Evolutionary conservation across 2,329 filamentous ascomycete species (phyloP), one percentile per base, ranked within the genome.

Genomic region (Mariannaea elegans): DNA sequence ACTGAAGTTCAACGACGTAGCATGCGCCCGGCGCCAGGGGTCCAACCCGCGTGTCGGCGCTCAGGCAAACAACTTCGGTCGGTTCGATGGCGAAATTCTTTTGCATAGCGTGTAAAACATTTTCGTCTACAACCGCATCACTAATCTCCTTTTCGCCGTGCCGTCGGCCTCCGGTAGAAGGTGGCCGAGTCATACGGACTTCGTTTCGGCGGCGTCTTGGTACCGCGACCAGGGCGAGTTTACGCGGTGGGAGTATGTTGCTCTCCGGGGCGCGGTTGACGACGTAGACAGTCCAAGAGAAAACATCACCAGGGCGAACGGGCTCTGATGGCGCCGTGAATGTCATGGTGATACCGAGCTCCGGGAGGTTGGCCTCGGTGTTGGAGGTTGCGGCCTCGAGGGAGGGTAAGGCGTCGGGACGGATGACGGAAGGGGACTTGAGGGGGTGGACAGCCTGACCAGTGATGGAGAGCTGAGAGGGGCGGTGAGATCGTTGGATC

Each of bases 321-420:
- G 83, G 80, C 19, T 76, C 70, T 12, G 75, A 61, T 31, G 90
- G 90, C 0, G 85, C 87, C 6, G 84, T 85, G 71, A 95, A 89
- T 38, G 90, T 93, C 77, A 94, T 87, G 32, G 89, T 92, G 57
- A 94, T 85, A 59, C 90, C 90, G 49, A 91, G 85, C 59, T 90
- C 84, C 3, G 84, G 83, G 36, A 86, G 72, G 49, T 78, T 69
- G 45, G 80, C 75, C 48, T 85, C 83, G 32, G 74, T 75, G 64
- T 76, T 78, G 55, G 73, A 73, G 45, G 80, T 79, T 56, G 84
- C 76, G 23, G 86, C 82, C 67, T 89, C 85, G 42, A 89, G 81
- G 23, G 80, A 77, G 10, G 87, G 87, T 2, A 89, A 78, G 29
- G 86, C 80, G 71, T 89, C 86, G 2, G 87, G 87, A 1, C 84